phyloP scores from a whole-genome alignment of 2,329 filamentous ascomycete species.

The Cryphonectria parasitica region DNA sequence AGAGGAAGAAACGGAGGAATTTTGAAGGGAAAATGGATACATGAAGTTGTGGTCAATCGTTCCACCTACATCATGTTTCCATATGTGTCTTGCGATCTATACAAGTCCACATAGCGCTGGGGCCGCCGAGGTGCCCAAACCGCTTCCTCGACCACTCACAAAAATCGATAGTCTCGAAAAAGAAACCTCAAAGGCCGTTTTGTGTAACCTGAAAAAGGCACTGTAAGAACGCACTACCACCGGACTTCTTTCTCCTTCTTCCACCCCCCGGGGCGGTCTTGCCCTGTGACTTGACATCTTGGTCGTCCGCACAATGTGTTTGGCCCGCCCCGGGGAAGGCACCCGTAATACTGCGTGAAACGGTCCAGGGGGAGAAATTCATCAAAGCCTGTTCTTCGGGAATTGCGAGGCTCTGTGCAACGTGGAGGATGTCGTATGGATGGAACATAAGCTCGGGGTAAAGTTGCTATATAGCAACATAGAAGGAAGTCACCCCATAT shows the following conservation, averaged over 20 bases:
- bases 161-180: not conserved
- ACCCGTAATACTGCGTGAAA: not conserved
- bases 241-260: no score
- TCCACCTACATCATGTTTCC: not conserved
- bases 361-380: no score
- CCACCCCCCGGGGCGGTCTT: not conserved
- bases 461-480: no score
- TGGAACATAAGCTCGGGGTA: no score
- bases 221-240: no score
- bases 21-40: not conserved
- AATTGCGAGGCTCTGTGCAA: not conserved
- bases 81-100: not conserved
- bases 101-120: not conserved
- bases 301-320: not conserved
- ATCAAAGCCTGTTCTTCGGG: not conserved
- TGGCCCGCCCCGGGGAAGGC: not conserved
- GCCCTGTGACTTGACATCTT: not conserved
- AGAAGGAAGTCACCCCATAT: no score
- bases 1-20: not conserved
- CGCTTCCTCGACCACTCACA: not conserved
- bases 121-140: no score
- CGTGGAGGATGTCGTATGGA: not conserved
- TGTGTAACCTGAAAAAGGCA: not conserved
- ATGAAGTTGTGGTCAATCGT: not conserved
- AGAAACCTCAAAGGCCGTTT: not conserved